These are phyloP conservation scores for Pleoardoris graminearum DNA, from an alignment of 2,329 filamentous ascomycete genomes.

Conservation along the genomic window DNA sequence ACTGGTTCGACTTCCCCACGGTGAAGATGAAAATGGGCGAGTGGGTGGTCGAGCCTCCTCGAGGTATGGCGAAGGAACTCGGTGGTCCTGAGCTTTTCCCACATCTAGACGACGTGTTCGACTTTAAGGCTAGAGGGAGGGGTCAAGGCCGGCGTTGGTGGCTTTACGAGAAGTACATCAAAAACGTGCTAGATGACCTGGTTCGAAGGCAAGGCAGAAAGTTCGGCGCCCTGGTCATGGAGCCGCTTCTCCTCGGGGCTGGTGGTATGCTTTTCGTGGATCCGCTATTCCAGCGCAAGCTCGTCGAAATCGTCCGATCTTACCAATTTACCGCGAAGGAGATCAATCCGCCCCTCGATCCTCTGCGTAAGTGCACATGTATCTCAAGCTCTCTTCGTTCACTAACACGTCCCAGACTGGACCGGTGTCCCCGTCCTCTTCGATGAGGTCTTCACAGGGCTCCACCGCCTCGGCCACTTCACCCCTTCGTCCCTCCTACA, in stretches of 20 bases:
- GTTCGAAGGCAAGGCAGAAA: slow-evolving; percentile 61
- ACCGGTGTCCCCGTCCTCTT: slow-evolving; percentile 76
- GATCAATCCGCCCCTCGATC: background rate
- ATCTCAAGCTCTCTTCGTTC: slow-evolving; percentile 3
- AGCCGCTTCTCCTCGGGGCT: slow-evolving; percentile 78
- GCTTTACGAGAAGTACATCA: slow-evolving; percentile 64
- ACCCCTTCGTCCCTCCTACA: slow-evolving; percentile 71
- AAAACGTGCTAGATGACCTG: slow-evolving; percentile 57
- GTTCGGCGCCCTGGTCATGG: slow-evolving; percentile 78
- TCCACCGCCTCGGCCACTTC: slow-evolving; percentile 78
- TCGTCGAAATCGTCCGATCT: slow-evolving; percentile 68
- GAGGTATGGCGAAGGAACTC: slow-evolving; percentile 52
- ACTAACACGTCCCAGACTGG: slow-evolving; percentile 59
- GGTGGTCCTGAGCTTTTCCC: slow-evolving; percentile 46
- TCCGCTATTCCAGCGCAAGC: slow-evolving; percentile 75
- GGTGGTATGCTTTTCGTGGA: slow-evolving; percentile 86
- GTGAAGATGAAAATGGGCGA: slow-evolving; percentile 67
- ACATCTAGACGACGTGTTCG: slow-evolving; percentile 40
- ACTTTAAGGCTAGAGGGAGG: slow-evolving; percentile 47
- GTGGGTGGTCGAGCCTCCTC: slow-evolving; percentile 67
- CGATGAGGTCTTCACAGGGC: slow-evolving; percentile 85
- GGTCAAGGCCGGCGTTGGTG: slow-evolving; percentile 17
- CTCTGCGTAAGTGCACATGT: background rate
- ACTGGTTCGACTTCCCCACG: slow-evolving; percentile 80
- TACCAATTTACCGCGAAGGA: slow-evolving; percentile 55